Evolutionary conservation across 2,329 filamentous ascomycete genomes (phyloP).

Genomic region (Fusarium tanahbumbuense): DNA sequence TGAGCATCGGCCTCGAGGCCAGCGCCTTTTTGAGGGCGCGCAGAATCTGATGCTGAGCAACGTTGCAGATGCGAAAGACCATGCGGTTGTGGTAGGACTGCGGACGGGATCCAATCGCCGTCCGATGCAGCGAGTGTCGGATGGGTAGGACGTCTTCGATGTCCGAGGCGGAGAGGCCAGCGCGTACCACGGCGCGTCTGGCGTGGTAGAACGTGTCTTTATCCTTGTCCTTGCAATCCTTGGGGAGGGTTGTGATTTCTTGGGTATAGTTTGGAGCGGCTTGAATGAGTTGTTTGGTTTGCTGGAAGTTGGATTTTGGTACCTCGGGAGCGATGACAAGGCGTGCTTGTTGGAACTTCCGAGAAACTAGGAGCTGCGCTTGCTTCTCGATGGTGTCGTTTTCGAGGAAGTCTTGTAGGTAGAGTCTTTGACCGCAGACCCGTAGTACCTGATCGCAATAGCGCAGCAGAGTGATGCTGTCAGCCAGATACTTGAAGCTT

Average conservation of each 20-base stretch:
- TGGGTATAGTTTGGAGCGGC: neutral
- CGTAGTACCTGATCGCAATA: slow-evolving; percentile 51
- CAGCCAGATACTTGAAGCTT: slow-evolving; percentile 47
- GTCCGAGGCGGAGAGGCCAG: slow-evolving; percentile 36
- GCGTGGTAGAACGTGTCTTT: slow-evolving; percentile 18
- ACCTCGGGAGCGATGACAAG: slow-evolving; percentile 20
- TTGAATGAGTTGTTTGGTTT: neutral
- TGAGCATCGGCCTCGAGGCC: slow-evolving; percentile 45
- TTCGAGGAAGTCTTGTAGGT: slow-evolving; percentile 51
- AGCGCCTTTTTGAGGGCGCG: slow-evolving; percentile 47
- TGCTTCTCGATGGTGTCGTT: slow-evolving; percentile 50
- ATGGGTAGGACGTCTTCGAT: slow-evolving; percentile 50
- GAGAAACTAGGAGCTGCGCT: slow-evolving; percentile 43
- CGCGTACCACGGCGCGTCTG: slow-evolving; percentile 12
- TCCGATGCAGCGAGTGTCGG: slow-evolving; percentile 47
- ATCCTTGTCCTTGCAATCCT: neutral
- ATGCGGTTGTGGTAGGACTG: slow-evolving; percentile 52
- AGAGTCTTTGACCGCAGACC: slow-evolving; percentile 46
- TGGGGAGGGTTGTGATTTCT: neutral
- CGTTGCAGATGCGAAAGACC: slow-evolving; percentile 45
- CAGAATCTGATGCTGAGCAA: slow-evolving; percentile 40
- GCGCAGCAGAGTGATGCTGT: slow-evolving; percentile 54
- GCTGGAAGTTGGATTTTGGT: neutral
- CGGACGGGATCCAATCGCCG: slow-evolving; percentile 48
- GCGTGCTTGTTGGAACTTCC: slow-evolving; percentile 33